A percentile compares a stretch with the other conserved stretches of the same genome.
These are phyloP conservation scores for Saccharomycopsis fibuligera DNA, from an alignment of 805 yeast genomes.

Conservation along the genomic window DNA sequence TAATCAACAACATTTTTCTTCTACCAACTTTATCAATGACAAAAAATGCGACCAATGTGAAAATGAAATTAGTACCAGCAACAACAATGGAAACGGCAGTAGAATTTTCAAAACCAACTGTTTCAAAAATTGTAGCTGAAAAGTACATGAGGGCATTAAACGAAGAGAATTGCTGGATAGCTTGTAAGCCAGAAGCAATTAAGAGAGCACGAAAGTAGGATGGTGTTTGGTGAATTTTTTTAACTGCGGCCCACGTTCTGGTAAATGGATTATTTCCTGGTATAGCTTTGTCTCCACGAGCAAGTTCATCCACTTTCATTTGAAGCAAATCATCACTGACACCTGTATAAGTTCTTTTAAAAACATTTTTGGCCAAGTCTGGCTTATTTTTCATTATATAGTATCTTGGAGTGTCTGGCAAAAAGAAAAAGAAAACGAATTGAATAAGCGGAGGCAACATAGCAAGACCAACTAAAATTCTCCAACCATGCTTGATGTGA, in stretches of 20 bases:
- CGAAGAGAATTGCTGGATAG: constrained; percentile 94
- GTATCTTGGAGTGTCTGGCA: constrained; percentile 77
- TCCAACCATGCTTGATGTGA: constrained; percentile 60
- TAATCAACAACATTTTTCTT: constrained; percentile 66
- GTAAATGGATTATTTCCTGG: constrained; percentile 41
- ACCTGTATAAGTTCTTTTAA: constrained; percentile 53
- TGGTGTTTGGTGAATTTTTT: constrained; percentile 56
- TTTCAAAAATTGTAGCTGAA: constrained; percentile 84
- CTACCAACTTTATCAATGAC: constrained; percentile 87
- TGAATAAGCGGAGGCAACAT: constrained; percentile 68
- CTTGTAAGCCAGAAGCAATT: constrained; percentile 89
- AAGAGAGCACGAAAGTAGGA: constrained; percentile 84
- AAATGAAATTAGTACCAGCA: constrained; percentile 89
- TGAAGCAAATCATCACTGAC: constrained; percentile 60
- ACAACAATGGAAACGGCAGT: constrained; percentile 95
- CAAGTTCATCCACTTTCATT: constrained; percentile 61
- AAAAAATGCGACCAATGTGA: constrained; percentile 79
- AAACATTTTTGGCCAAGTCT: constrained; percentile 61
- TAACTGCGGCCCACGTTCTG: constrained; percentile 54
- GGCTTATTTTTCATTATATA: constrained; percentile 49
- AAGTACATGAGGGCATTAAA: constrained; percentile 95
- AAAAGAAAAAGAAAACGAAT: constrained; percentile 57
- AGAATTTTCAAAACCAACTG: constrained; percentile 81
- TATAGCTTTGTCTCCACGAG: constrained; percentile 37
- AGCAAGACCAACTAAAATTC: constrained; percentile 64